phyloP scores from a whole-genome alignment of 768 basidiomycete genomes.

The Phlegmacium glaucopus region DNA sequence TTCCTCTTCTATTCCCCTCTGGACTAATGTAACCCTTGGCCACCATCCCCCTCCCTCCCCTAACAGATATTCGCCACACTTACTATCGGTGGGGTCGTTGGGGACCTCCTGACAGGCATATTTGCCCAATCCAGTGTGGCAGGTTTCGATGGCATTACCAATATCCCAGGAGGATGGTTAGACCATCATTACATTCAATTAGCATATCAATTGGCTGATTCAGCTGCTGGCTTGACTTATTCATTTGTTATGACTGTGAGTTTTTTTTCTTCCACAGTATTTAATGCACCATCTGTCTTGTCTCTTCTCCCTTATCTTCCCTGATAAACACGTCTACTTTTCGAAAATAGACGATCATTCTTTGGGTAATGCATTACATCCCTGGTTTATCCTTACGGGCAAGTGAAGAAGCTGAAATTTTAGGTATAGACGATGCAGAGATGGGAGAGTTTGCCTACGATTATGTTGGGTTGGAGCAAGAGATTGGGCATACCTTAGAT shows the following conservation, averaged over 20 bases:
- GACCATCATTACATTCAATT: conserved; percentile 81
- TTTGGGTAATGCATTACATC: conserved; percentile 86
- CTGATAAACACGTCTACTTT: background rate
- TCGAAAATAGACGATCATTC: conserved; percentile 60
- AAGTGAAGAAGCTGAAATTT: conserved; percentile 60
- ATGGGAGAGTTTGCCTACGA: conserved; percentile 91
- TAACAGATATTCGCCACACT: conserved; percentile 90
- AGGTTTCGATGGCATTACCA: conserved; percentile 68
- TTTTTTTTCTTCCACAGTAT: background rate
- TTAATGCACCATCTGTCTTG: background rate
- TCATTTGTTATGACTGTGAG: conserved; percentile 76
- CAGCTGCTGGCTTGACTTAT: conserved; percentile 59
- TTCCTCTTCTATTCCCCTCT: no score
- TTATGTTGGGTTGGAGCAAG: conserved; percentile 74
- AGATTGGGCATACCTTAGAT: conserved; percentile 39
- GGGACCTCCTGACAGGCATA: conserved; percentile 81
- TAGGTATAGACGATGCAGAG: conserved; percentile 88
- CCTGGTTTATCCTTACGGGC: conserved; percentile 76
- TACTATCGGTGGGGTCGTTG: conserved; percentile 72
- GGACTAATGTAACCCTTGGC: no score
- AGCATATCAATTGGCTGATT: conserved; percentile 81
- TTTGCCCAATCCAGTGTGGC: conserved; percentile 85
- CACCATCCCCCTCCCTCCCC: background rate
- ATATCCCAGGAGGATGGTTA: conserved; percentile 82
- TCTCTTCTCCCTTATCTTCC: background rate